Percentiles rank a stretch among this genome's conserved stretches.
Evolutionary conservation across 2,329 filamentous ascomycete species (phyloP).

Genomic region (Fusarium denticulatum): DNA sequence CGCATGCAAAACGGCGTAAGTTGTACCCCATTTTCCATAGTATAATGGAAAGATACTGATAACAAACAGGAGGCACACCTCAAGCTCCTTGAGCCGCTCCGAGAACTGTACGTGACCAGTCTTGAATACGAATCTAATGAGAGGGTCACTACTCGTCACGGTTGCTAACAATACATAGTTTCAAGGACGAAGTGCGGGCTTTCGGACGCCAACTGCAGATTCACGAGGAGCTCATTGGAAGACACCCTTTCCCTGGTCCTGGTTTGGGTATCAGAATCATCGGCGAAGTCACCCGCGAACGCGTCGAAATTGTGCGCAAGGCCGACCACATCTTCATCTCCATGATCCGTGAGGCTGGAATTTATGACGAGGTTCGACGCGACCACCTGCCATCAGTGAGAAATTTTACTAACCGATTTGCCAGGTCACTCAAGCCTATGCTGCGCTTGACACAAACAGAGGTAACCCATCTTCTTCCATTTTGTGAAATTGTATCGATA

Average conservation of each 20-base stretch:
- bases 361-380: conserved; percentile 54
- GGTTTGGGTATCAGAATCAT: neutral
- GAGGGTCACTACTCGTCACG: neutral
- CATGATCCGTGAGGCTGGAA: conserved; percentile 73
- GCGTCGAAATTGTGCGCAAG: conserved; percentile 77
- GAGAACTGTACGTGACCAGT: conserved; percentile 59
- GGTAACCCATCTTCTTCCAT: neutral
- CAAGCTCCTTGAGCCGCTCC: conserved; percentile 23
- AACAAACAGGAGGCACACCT: conserved; percentile 40
- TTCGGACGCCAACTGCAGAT: conserved; percentile 48
- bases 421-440: conserved; percentile 44
- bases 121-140: neutral
- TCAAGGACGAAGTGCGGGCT: conserved; percentile 77
- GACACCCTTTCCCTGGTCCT: conserved; percentile 76
- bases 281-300: conserved; percentile 76
- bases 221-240: conserved; percentile 34
- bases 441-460: conserved; percentile 39
- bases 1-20: conserved; percentile 26
- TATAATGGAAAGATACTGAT: conserved; percentile 5
- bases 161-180: conserved; percentile 48
- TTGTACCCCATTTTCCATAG: neutral
- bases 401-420: neutral
- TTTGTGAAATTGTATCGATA: neutral
- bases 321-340: conserved; percentile 78
- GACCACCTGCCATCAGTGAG: conserved; percentile 1